phyloP scores from a whole-genome alignment of 495 filamentous ascomycete species.

The Hyphodiscus hymeniophilus region DNA sequence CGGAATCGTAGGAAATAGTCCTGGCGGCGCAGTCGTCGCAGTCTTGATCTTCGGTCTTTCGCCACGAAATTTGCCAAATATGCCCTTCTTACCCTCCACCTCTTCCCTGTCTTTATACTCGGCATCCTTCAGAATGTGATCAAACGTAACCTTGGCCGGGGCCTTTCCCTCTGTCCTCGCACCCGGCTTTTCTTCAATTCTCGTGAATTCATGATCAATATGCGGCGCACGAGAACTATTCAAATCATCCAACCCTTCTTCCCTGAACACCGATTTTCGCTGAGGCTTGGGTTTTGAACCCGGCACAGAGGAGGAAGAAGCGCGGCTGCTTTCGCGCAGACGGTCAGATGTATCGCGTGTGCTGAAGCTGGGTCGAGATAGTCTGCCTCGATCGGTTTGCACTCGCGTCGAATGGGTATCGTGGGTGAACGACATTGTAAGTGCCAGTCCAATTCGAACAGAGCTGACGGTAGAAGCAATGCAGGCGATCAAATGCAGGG shows the following conservation, averaged over 20 bases:
- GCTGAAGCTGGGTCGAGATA: slow-evolving; percentile 34
- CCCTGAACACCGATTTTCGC: slow-evolving; percentile 36
- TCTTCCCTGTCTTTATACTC: not conserved
- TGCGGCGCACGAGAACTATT: slow-evolving; percentile 15
- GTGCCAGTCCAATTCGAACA: too few species aligned
- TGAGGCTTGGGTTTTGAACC: slow-evolving; percentile 27
- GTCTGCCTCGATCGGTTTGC: not conserved
- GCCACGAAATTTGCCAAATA: not conserved
- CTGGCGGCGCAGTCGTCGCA: slow-evolving; percentile 32
- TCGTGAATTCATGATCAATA: not conserved
- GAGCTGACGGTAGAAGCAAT: too few species aligned
- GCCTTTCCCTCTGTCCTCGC: too few species aligned
- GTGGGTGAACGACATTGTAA: too few species aligned
- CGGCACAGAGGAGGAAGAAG: slow-evolving; percentile 25
- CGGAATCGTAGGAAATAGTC: slow-evolving; percentile 28
- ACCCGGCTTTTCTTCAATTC: slow-evolving; percentile 13
- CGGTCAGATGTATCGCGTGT: slow-evolving; percentile 36
- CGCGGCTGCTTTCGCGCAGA: slow-evolving; percentile 32
- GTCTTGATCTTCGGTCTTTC: slow-evolving; percentile 31
- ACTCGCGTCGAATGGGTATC: too few species aligned
- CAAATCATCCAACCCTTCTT: slow-evolving; percentile 33
- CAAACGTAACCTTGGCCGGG: slow-evolving; percentile 1
- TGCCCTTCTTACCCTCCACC: not conserved
- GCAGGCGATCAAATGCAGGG: too few species aligned
- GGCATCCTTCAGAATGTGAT: slow-evolving; percentile 1